Evolutionary conservation across 177 flowering plant species (phyloP).

Genomic region (Telopea speciosissima): DNA sequence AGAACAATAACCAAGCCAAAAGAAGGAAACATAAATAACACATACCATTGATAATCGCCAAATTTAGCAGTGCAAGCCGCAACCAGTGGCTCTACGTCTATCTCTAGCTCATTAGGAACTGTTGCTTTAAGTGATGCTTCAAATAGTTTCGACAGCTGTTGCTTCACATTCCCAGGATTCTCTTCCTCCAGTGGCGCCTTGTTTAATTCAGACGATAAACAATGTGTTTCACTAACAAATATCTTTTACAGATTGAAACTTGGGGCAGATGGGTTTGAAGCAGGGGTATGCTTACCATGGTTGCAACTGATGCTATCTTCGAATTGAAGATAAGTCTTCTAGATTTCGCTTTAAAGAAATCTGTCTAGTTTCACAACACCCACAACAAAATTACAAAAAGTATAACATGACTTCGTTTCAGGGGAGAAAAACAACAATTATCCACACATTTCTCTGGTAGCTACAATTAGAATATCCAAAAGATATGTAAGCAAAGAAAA

Average conservation of each 20-base stretch:
- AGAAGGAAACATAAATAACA: neutral
- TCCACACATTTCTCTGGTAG: too few species aligned
- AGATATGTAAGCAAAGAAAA: neutral
- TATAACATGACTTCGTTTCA: neutral
- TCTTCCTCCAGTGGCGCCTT: constrained; percentile 14
- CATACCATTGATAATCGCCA: constrained; percentile 94
- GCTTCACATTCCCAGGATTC: constrained; percentile 50
- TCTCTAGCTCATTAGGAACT: constrained; percentile 47
- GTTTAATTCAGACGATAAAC: neutral
- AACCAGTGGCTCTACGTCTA: constrained; percentile 60
- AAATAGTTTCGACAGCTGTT: constrained; percentile 52
- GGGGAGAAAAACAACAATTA: neutral
- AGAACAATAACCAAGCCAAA: neutral
- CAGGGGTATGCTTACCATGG: constrained; percentile 42
- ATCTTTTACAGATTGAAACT: neutral
- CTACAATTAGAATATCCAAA: too few species aligned
- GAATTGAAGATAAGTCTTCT: constrained; percentile 28
- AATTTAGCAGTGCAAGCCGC: constrained; percentile 57
- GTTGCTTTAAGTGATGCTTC: constrained; percentile 49
- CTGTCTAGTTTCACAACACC: constrained; percentile 53
- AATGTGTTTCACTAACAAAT: neutral
- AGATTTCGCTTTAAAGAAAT: constrained; percentile 34
- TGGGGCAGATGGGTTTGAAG: neutral
- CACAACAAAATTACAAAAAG: constrained; percentile 13
- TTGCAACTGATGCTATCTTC: constrained; percentile 21